phyloP scores from a whole-genome alignment of 2,329 filamentous ascomycete genomes.

The Pseudogymnoascus destructans region DNA sequence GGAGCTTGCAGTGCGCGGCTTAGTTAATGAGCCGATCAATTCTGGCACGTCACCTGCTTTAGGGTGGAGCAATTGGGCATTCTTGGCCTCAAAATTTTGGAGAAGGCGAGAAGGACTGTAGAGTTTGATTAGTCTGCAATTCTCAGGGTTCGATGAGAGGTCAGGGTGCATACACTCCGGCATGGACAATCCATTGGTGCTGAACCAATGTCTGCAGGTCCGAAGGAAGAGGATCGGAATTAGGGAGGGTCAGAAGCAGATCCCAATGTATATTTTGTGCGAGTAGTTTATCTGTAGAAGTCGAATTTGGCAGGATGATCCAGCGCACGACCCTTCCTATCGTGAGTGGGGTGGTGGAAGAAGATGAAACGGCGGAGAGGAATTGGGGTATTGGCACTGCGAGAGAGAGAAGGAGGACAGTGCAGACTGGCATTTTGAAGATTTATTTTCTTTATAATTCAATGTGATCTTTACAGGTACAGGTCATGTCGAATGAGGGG shows the following conservation, averaged over 20 bases:
- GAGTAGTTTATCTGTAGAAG: constrained; percentile 31
- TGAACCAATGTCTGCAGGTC: constrained; percentile 20
- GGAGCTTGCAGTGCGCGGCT: constrained; percentile 26
- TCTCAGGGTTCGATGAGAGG: not conserved
- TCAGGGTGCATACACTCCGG: constrained; percentile 26
- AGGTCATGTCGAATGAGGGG: not conserved
- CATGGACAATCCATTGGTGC: constrained; percentile 27
- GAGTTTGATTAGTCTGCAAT: not conserved
- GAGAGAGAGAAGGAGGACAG: constrained; percentile 34
- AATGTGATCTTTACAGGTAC: not conserved
- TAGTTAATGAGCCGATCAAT: constrained; percentile 26
- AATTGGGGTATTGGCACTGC: constrained; percentile 28
- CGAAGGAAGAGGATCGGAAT: constrained; percentile 21
- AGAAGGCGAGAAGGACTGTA: constrained; percentile 29
- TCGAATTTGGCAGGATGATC: constrained; percentile 34
- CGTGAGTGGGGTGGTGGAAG: constrained; percentile 30
- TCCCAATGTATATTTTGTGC: constrained; percentile 30
- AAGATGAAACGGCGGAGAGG: constrained; percentile 28
- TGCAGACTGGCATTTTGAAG: constrained; percentile 35
- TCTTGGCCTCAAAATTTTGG: constrained; percentile 27
- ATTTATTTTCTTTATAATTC: not conserved
- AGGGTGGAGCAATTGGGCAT: constrained; percentile 29
- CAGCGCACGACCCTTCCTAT: constrained; percentile 33
- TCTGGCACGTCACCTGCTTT: constrained; percentile 25
- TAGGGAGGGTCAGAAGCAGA: constrained; percentile 33